phyloP scores from a whole-genome alignment of 441 rosid genomes.

The Biscutella laevigata region DNA sequence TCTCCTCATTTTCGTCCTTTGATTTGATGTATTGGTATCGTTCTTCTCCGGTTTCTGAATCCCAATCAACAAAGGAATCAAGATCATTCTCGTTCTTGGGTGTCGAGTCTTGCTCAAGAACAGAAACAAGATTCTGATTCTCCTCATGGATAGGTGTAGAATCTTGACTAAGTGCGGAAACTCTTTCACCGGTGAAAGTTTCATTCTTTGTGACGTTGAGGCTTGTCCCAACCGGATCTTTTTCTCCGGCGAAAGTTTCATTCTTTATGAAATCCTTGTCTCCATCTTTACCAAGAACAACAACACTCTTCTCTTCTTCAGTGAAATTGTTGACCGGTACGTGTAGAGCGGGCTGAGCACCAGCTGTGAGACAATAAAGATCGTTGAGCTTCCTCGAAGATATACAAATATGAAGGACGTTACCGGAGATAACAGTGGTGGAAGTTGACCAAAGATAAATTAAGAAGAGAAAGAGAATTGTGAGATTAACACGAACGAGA shows the following conservation, averaged over 20 bases:
- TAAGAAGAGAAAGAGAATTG: constrained; percentile 36
- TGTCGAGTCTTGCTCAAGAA: constrained; percentile 2
- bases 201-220: constrained; percentile 14
- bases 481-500: constrained; percentile 39
- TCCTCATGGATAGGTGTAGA: not conserved
- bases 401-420: constrained; percentile 58
- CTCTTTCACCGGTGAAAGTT: constrained; percentile 1
- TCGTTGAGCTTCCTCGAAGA: constrained; percentile 71
- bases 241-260: not conserved
- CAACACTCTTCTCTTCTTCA: constrained; percentile 10
- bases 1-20: constrained; percentile 29
- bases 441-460: constrained; percentile 69
- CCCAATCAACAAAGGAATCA: not conserved
- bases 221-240: not conserved
- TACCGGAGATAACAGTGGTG: constrained; percentile 55
- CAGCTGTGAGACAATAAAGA: constrained; percentile 76
- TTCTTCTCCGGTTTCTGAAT: constrained; percentile 22
- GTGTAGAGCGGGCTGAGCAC: constrained; percentile 46
- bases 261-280: not conserved
- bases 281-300: constrained; percentile 14
- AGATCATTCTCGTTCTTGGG: not conserved
- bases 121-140: constrained; percentile 11
- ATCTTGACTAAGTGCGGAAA: constrained; percentile 8
- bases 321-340: constrained; percentile 32
- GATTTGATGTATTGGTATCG: constrained; percentile 11